Conservation (phyloP, 768 basidiomycete genomes). For the Lentinus tigrinus region DNA sequence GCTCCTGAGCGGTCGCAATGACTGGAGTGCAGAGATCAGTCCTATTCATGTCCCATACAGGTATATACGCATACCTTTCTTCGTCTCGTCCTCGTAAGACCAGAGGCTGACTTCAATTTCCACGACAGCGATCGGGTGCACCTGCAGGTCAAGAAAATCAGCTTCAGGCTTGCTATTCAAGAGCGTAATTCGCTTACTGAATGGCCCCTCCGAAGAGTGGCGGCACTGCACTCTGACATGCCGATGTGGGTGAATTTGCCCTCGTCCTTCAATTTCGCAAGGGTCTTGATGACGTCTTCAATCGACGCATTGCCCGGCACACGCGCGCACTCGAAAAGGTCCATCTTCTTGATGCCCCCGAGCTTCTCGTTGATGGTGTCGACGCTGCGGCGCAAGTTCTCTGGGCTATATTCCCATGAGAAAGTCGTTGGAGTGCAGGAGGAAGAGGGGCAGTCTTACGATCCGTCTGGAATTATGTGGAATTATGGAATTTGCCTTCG, state of each 20-base stretch:
- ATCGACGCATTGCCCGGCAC: slow-evolving; percentile 42
- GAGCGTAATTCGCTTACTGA: slow-evolving; percentile 29
- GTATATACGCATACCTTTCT: slow-evolving; percentile 32
- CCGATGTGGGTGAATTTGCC: slow-evolving; percentile 62
- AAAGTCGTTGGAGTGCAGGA: background rate
- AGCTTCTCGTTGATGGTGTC: slow-evolving; percentile 42
- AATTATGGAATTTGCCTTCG: background rate
- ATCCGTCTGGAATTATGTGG: slow-evolving; percentile 24
- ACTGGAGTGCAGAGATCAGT: slow-evolving; percentile 30
- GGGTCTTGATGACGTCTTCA: slow-evolving; percentile 43
- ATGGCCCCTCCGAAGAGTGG: slow-evolving; percentile 41
- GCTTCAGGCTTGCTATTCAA: no score
- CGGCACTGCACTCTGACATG: slow-evolving; percentile 51
- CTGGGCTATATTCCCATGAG: slow-evolving; percentile 21
- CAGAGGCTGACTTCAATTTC: slow-evolving; percentile 71
- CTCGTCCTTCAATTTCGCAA: slow-evolving; percentile 49
- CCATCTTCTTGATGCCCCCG: slow-evolving; percentile 52
- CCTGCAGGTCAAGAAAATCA: slow-evolving; percentile 26
- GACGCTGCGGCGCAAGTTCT: slow-evolving; percentile 50
- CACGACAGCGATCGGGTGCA: slow-evolving; percentile 54
- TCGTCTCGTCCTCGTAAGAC: slow-evolving; percentile 53
- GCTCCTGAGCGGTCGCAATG: slow-evolving; percentile 50
- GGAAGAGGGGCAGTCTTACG: slow-evolving; percentile 23
- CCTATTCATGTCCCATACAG: background rate
- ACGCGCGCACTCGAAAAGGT: slow-evolving; percentile 57